Base-by-base conservation (phyloP, 1,139 yeast species). In the Lodderomyces parapsilosis region DNA sequence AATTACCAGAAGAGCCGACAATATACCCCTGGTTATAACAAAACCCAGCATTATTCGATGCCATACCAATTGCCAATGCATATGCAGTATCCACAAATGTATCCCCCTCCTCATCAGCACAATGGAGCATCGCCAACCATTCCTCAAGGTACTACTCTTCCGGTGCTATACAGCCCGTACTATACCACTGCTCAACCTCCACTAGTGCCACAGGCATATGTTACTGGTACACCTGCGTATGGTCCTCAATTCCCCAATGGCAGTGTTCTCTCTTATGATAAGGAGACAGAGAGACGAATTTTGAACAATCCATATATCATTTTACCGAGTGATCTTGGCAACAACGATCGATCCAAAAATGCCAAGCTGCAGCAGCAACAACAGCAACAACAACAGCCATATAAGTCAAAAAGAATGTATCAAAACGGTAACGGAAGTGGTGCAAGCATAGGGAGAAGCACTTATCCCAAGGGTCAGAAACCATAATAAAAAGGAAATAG, bases 301-400 rank as follows among this genome's bases (percentile, higher is more conserved):
- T 52, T 63, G 43, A 64, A 63, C 49, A 64, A 64, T 38, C 68
- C 68, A 2, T 63, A 63, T 48, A 63, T 63, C 23, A 62, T 64
- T 20, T 47, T 62, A 24, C 68, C 68, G 1, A 62, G 57, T 15
- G 48, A 49, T 27, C 7, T 31, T 14, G 35, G 19, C 4, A n/a
- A 19, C 11, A 32, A 39, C 33, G 40, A 30, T 13, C 30, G 35
- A 11, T 30, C 9, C 11, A 30, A 30, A 19, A 30, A 30, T 30
- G n/a, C 19, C 11, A 30, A 15, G 19, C 18, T 6, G 5, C 14
- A 30, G 4, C 33, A 30, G 15, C 11, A n/a, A n/a, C n/a, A n/a
- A n/a, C n/a, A n/a, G n/a, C n/a, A n/a, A n/a, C 18, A 15, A 6
- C 14, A 30, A 5, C 33, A 30, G 15, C 11, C 10, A 15, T 4